Evolutionary conservation across 2,329 filamentous ascomycete species (phyloP).

Genomic region (Colletotrichum tabaci): DNA sequence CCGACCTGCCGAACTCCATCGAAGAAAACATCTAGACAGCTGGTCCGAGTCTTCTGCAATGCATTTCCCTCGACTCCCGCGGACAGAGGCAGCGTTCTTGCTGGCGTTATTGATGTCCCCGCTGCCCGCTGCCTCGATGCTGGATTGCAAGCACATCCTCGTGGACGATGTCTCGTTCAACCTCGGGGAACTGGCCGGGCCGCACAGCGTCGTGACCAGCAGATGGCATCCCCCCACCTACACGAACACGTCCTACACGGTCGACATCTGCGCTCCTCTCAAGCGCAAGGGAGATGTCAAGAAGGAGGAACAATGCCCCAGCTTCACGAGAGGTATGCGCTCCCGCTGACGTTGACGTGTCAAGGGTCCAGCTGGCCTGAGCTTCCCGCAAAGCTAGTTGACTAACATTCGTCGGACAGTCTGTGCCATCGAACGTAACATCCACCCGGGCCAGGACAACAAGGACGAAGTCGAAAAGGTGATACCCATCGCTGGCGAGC

Average conservation of each 20-base stretch:
- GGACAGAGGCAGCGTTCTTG: conserved; percentile 54
- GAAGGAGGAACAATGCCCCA: conserved; percentile 75
- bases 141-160: conserved; percentile 75
- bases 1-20: conserved; percentile 9
- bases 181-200: conserved; percentile 74
- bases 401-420: conserved; percentile 63
- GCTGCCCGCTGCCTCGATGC: conserved; percentile 60
- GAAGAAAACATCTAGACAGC: conserved; percentile 43
- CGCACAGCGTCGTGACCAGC: conserved; percentile 77
- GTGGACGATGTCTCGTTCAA: conserved; percentile 75
- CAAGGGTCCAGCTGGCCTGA: neutral
- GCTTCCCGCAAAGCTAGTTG: conserved; percentile 18
- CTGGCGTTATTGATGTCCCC: conserved; percentile 55
- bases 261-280: conserved; percentile 82
- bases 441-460: conserved; percentile 62
- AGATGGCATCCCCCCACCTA: conserved; percentile 67
- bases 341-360: neutral
- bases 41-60: conserved; percentile 22
- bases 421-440: conserved; percentile 79
- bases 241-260: conserved; percentile 84
- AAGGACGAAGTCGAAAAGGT: conserved; percentile 68
- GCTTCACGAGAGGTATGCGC: conserved; percentile 75
- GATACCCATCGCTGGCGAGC: conserved; percentile 82
- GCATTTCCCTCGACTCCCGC: conserved; percentile 45
- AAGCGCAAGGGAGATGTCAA: conserved; percentile 71